Evolutionary conservation across 441 rosid genomes (phyloP), one percentile per base, ranked within the genome.

Genomic region (Eruca vesicaria): DNA sequence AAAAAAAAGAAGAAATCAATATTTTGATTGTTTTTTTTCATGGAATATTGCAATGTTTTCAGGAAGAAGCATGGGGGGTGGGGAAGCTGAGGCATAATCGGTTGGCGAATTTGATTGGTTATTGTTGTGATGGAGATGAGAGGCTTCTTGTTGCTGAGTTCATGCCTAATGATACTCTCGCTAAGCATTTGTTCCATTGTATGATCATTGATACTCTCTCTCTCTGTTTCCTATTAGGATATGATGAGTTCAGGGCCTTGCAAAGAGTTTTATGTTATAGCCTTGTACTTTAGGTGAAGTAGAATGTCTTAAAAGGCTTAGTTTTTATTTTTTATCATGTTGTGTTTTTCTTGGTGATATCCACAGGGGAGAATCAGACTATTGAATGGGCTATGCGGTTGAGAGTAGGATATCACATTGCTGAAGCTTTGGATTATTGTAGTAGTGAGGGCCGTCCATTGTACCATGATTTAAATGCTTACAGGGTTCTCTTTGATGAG

Each of bases 151-250:
- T 95, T 79, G 99, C 98, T 59, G 97, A 92, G 81, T 91, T 81
- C 82, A 90, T 95, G 99, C 89, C 97, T 59, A 92, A 92, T 75
- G 98, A 95, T 76, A 92, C 98, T 60, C 94, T 95, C 60, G 88
- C 99, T 31, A 95, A 92, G 87, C 99, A 92, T 87, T 86, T 95
- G 76, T 95, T 95, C 55, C 99, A 95, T 79, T 89, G 99, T 95
- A 82, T 55, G 91, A 5, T 3, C 23, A 11, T 0, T 52, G 5
- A 31, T 11, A 8, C 57, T 65, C 23, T 32, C 9, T 32, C 6
- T 23, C 28, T 23, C 29, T 26, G 29, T 2, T 26, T 26, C 29
- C 3, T 26, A 5, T 26, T 26, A 26, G 29, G 4, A 26, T 26
- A n/a, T n/a, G 2, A 23, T 23, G 28, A 23, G 28, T 23, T 23